Conservation (phyloP, 202 grass and related monocot species). For the Eragrostis tef region DNA sequence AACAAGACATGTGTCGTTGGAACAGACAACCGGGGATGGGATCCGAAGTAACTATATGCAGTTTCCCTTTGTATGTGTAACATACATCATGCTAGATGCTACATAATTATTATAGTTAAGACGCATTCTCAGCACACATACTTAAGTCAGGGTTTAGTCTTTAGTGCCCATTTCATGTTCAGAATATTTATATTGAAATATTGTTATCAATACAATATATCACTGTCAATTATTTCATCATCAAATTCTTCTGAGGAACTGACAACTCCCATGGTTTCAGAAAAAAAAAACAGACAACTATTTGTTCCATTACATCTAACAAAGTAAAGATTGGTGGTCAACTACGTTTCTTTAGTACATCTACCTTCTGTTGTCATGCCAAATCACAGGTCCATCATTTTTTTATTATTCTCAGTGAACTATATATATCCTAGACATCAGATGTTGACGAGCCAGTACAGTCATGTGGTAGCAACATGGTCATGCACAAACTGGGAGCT, state of each 20-base stretch:
- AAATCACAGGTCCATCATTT: slow-evolving; percentile 37
- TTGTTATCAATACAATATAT: too few species aligned
- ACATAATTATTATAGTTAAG: too few species aligned
- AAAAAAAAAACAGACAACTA: background rate
- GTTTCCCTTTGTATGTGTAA: too few species aligned
- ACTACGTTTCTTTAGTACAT: background rate
- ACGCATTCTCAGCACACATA: too few species aligned
- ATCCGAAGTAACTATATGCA: too few species aligned
- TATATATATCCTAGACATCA: slow-evolving; percentile 22
- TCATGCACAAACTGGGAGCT: background rate
- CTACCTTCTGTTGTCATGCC: slow-evolving; percentile 29
- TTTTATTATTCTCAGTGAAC: slow-evolving; percentile 18
- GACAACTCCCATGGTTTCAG: background rate
- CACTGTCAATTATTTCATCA: background rate
- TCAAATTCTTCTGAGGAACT: slow-evolving; percentile 13
- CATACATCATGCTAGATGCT: too few species aligned
- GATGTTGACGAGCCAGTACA: slow-evolving; percentile 43
- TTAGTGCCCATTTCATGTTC: too few species aligned
- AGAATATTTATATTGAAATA: too few species aligned
- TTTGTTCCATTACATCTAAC: slow-evolving; percentile 6
- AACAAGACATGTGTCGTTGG: too few species aligned
- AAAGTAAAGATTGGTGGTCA: background rate
- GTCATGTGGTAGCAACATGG: slow-evolving; percentile 35
- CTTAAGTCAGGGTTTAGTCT: too few species aligned
- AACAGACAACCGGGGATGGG: too few species aligned